Percentiles rank a stretch among this genome's conserved stretches.
These are phyloP conservation scores for Galerina sulciceps DNA, from an alignment of 768 basidiomycete genomes.

Conservation along the genomic window DNA sequence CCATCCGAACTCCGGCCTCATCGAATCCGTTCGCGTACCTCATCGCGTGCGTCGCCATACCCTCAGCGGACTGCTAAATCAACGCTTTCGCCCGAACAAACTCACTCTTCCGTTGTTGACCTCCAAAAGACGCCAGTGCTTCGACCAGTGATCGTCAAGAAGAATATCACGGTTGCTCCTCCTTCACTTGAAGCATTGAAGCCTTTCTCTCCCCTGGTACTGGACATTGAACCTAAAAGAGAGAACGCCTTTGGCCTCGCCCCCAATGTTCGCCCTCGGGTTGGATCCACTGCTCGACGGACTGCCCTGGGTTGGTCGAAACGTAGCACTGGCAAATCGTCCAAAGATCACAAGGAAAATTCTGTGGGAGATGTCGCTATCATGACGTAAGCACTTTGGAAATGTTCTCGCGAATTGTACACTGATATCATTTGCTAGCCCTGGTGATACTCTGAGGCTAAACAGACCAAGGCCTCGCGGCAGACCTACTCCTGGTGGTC, in stretches of 20 bases:
- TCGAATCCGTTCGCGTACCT: conserved; percentile 67
- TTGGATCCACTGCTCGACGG: conserved; percentile 60
- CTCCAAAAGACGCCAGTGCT: conserved; percentile 35
- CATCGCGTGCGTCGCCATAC: conserved; percentile 77
- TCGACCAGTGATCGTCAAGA: conserved; percentile 47
- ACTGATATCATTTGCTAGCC: conserved; percentile 30
- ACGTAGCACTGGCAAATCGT: conserved; percentile 50
- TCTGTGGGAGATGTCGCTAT: conserved; percentile 41
- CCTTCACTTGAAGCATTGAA: conserved; percentile 45
- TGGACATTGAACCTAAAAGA: conserved; percentile 43
- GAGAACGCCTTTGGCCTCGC: conserved; percentile 37
- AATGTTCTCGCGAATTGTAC: background rate
- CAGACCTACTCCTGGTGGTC: conserved; percentile 40
- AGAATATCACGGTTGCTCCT: conserved; percentile 39
- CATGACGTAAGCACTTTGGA: conserved; percentile 56
- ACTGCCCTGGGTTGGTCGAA: conserved; percentile 68
- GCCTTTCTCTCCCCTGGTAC: conserved; percentile 43
- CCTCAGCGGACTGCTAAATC: conserved; percentile 55
- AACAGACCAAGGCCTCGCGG: conserved; percentile 56
- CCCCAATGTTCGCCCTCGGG: conserved; percentile 50
- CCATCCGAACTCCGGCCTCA: conserved; percentile 70
- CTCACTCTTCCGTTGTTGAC: conserved; percentile 28
- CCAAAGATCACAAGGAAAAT: conserved; percentile 62
- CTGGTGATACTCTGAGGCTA: conserved; percentile 50
- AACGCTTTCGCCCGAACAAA: conserved; percentile 47